phyloP scores from a whole-genome alignment of 2,329 filamentous ascomycete species.

The Botrytis elliptica region DNA sequence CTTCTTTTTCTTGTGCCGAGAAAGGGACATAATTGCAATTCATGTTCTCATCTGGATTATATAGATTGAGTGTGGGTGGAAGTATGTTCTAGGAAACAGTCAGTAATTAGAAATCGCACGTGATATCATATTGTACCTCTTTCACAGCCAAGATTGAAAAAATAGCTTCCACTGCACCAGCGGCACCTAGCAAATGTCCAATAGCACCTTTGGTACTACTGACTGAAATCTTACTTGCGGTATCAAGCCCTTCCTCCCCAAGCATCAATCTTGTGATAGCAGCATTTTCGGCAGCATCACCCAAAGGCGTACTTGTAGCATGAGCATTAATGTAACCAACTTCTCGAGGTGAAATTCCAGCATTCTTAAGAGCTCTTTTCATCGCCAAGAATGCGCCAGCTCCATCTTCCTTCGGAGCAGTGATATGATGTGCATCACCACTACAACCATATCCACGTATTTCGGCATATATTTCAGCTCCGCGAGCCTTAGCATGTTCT shows the following conservation, averaged over 20 bases:
- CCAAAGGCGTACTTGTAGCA: constrained; percentile 82
- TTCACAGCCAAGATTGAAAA: constrained; percentile 78
- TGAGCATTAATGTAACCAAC: constrained; percentile 96
- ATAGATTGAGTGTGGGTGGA: constrained; percentile 84
- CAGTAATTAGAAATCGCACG: constrained; percentile 6
- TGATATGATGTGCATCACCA: constrained; percentile 91
- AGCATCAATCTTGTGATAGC: constrained; percentile 79
- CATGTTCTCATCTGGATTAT: constrained; percentile 63
- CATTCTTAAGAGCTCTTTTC: constrained; percentile 75
- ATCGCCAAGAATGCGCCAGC: constrained; percentile 81
- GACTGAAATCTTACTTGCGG: constrained; percentile 68
- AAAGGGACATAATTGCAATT: constrained; percentile 84
- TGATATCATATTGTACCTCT: constrained; percentile 58
- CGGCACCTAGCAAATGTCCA: constrained; percentile 87
- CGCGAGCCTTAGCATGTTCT: constrained; percentile 77
- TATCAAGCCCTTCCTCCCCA: constrained; percentile 64
- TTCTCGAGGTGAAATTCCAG: constrained; percentile 62
- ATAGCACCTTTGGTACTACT: constrained; percentile 94
- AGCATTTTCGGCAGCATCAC: constrained; percentile 82
- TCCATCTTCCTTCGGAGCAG: constrained; percentile 80
- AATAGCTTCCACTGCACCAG: constrained; percentile 85
- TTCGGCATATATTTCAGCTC: constrained; percentile 84
- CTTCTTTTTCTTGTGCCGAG: constrained; percentile 64
- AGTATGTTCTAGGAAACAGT: constrained; percentile 60
- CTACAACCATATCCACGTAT: constrained; percentile 86